These are phyloP conservation scores for Hortaea sp. DNA, from an alignment of 2,329 filamentous ascomycete species.

Conservation along the genomic window DNA sequence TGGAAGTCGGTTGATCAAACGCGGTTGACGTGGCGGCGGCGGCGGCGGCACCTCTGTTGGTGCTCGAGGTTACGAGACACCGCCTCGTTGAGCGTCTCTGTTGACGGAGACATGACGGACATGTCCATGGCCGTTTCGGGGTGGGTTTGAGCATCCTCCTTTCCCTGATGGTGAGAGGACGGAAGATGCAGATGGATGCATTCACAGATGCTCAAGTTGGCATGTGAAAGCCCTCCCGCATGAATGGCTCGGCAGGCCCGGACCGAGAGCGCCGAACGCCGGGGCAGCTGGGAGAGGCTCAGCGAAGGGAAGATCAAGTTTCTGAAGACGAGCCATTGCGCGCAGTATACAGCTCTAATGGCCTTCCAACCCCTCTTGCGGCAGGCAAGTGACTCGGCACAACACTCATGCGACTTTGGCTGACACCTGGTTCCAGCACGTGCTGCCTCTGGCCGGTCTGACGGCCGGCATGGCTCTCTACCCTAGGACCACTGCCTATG, in stretches of 20 bases:
- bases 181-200: no score
- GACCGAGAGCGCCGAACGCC: no score
- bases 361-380: conserved; percentile 43
- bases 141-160: conserved; percentile 32
- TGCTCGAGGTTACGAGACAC: conserved; percentile 19
- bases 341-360: conserved; percentile 30
- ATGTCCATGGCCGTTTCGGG: conserved; percentile 48
- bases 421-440: conserved; percentile 30
- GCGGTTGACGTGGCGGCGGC: conserved; percentile 25
- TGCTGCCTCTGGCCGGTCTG: conserved; percentile 38
- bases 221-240: no score
- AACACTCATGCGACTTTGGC: not conserved
- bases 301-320: no score
- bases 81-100: conserved; percentile 18
- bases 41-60: conserved; percentile 27
- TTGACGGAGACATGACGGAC: conserved; percentile 46
- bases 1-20: conserved; percentile 25
- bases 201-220: no score
- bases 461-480: conserved; percentile 37
- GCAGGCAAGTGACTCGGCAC: conserved; percentile 32
- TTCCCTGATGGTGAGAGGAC: no score
- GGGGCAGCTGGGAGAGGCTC: no score
- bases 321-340: conserved; percentile 4
- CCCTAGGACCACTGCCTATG: conserved; percentile 37
- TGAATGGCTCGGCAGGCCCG: no score